Evolutionary conservation across 1,139 yeast genomes (phyloP).

Genomic region (Pneumocystis sp.): DNA sequence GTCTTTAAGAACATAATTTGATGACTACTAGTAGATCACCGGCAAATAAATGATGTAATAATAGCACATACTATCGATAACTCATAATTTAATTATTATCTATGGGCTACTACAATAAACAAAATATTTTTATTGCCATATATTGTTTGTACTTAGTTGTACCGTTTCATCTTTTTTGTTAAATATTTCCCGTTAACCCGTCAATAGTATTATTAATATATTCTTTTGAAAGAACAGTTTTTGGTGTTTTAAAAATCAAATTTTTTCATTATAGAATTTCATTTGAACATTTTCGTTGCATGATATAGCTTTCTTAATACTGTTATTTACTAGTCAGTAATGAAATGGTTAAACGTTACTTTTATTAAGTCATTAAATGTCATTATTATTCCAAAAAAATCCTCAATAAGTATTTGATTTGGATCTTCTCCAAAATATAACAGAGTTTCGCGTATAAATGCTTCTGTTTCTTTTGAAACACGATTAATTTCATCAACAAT

Average conservation of each 20-base stretch:
- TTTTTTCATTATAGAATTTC: neutral
- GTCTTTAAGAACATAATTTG: neutral
- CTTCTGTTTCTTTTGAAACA: neutral
- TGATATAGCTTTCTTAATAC: neutral
- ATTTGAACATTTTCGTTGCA: neutral
- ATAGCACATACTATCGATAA: too few species aligned
- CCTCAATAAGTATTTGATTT: neutral
- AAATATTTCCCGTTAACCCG: neutral
- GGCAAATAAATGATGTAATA: too few species aligned
- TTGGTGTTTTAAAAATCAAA: neutral
- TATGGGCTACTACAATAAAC: neutral
- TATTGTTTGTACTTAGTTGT: neutral
- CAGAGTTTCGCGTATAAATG: neutral
- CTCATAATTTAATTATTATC: neutral
- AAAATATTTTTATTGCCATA: neutral
- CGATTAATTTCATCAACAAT: neutral
- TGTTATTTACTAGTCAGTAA: neutral
- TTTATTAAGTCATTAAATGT: neutral
- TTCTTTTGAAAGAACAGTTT: neutral
- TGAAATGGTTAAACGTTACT: neutral
- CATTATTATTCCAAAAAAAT: neutral
- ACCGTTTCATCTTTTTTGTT: neutral
- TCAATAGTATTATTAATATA: neutral
- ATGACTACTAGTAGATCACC: neutral
- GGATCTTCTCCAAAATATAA: neutral